These are phyloP conservation scores for Phaeosphaeriaceae sp. DNA, from an alignment of 2,329 filamentous ascomycete genomes.

Conservation along the genomic window DNA sequence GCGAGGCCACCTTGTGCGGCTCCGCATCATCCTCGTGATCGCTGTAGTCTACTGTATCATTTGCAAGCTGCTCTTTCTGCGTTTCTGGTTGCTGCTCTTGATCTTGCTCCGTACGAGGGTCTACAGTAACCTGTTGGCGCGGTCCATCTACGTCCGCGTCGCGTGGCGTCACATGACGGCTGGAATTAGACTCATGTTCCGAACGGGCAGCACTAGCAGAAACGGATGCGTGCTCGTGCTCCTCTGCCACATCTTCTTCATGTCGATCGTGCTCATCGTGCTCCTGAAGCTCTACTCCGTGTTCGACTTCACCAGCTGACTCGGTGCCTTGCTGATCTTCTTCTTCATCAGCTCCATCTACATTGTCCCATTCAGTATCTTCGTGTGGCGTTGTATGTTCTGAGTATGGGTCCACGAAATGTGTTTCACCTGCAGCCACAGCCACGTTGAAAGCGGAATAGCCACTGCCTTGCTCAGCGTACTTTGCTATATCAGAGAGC, in stretches of 20 bases:
- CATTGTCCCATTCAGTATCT: slow-evolving; percentile 29
- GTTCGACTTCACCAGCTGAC: not conserved
- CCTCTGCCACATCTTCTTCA: slow-evolving; percentile 6
- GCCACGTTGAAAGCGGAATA: slow-evolving; percentile 56
- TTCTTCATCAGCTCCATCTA: slow-evolving; percentile 10
- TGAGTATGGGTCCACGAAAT: slow-evolving; percentile 27
- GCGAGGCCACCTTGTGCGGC: slow-evolving; percentile 10
- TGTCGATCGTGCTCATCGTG: slow-evolving; percentile 3
- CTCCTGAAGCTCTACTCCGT: slow-evolving; percentile 6
- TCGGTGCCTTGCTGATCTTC: slow-evolving; percentile 11
- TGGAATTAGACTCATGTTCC: not conserved
- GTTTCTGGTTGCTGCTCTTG: not conserved
- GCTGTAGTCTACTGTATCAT: slow-evolving; percentile 59
- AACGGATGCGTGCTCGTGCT: slow-evolving; percentile 4
- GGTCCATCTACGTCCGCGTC: not conserved
- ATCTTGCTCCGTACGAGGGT: not conserved
- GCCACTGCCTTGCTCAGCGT: slow-evolving; percentile 64
- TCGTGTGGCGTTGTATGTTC: slow-evolving; percentile 27
- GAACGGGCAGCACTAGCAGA: not conserved
- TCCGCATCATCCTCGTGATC: slow-evolving; percentile 51
- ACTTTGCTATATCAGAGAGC: slow-evolving; percentile 59
- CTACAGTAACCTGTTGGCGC: not conserved
- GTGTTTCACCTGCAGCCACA: slow-evolving; percentile 35
- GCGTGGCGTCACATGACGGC: not conserved
- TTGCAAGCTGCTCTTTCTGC: slow-evolving; percentile 9